phyloP scores from a whole-genome alignment of 495 filamentous ascomycete species.

The Podospora conica region DNA sequence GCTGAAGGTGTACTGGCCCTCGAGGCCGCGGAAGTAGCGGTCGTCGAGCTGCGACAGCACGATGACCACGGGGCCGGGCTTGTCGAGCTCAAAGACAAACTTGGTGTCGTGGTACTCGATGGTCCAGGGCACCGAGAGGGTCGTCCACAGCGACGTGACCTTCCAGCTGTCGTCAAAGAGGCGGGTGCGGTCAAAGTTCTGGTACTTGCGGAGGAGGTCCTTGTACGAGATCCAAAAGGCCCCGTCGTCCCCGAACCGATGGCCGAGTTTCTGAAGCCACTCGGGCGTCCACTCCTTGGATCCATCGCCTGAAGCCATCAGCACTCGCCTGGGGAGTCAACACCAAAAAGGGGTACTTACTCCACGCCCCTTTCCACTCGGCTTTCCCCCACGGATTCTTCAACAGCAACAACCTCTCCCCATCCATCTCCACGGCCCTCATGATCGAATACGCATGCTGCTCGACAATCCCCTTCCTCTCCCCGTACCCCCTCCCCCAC shows the following conservation, averaged over 20 bases:
- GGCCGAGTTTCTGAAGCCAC: conserved; percentile 72
- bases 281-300: conserved; percentile 88
- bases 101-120: conserved; percentile 79
- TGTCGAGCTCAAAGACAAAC: conserved; percentile 63
- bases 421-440: conserved; percentile 70
- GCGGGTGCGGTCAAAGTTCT: conserved; percentile 78
- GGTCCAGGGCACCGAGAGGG: conserved; percentile 76
- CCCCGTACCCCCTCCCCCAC: conserved; percentile 49
- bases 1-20: conserved; percentile 74
- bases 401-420: conserved; percentile 64
- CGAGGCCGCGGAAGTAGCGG: conserved; percentile 77
- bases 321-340: not conserved
- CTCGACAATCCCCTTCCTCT: conserved; percentile 68
- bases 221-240: conserved; percentile 65
- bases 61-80: conserved; percentile 66
- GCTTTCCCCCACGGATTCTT: conserved; percentile 86
- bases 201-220: conserved; percentile 78
- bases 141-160: conserved; percentile 79
- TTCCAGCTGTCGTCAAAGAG: conserved; percentile 82
- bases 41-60: conserved; percentile 78
- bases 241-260: conserved; percentile 86
- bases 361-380: conserved; percentile 81
- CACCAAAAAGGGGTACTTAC: conserved; percentile 21
- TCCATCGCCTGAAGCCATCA: conserved; percentile 49
- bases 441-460: conserved; percentile 90